Percentiles rank a stretch among this genome's conserved stretches.
These are phyloP conservation scores for Xylaria sp. DNA, from an alignment of 2,329 filamentous ascomycete genomes.

Conservation along the genomic window DNA sequence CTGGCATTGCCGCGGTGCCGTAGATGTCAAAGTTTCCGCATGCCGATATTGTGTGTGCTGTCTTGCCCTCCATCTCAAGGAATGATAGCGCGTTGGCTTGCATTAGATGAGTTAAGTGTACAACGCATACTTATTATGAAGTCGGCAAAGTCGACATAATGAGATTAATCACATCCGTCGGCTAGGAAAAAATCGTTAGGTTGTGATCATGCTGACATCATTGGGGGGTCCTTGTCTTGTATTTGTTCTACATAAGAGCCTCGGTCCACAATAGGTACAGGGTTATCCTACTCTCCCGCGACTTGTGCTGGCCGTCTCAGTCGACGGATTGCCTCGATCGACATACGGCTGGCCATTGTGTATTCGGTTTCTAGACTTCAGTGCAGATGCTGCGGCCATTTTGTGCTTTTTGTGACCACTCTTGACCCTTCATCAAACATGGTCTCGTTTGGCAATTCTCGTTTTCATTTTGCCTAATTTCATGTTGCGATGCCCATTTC, in stretches of 20 bases:
- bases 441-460: constrained; percentile 17
- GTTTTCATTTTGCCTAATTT: constrained; percentile 5
- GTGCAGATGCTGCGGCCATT: background rate
- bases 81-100: constrained; percentile 27
- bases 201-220: constrained; percentile 18
- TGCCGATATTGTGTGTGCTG: constrained; percentile 30
- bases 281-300: constrained; percentile 6
- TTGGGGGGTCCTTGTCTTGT: constrained; percentile 8
- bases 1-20: constrained; percentile 25
- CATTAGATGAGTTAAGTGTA: constrained; percentile 27
- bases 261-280: constrained; percentile 6
- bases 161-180: constrained; percentile 22
- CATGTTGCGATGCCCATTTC: constrained; percentile 23
- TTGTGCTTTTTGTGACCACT: constrained; percentile 8
- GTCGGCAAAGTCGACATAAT: constrained; percentile 14
- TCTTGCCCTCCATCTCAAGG: constrained; percentile 35
- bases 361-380: background rate
- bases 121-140: constrained; percentile 26
- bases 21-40: constrained; percentile 20
- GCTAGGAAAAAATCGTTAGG: constrained; percentile 12
- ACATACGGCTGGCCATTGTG: background rate
- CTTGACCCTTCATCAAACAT: background rate
- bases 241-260: constrained; percentile 17
- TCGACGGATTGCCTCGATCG: constrained; percentile 11
- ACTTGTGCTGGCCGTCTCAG: constrained; percentile 7